These are phyloP conservation scores for Mollisia scopiformis DNA, from an alignment of 2,329 filamentous ascomycete genomes.

Conservation along the genomic window DNA sequence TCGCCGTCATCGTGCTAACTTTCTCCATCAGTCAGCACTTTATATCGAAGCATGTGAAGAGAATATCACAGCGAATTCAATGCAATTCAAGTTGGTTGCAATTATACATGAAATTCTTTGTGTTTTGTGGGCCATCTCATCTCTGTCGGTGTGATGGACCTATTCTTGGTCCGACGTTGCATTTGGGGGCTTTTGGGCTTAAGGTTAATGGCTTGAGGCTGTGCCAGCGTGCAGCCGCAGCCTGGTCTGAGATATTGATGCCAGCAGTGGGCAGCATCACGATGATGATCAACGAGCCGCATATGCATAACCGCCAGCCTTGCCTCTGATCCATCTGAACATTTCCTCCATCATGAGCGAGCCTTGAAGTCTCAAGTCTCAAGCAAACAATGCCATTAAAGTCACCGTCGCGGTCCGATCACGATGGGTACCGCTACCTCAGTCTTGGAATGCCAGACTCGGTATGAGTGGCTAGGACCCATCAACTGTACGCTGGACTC, in stretches of 20 bases:
- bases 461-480: conserved; percentile 5
- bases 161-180: neutral
- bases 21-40: neutral
- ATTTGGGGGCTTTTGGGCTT: neutral
- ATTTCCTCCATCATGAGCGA: neutral
- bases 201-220: neutral
- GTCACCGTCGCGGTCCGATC: neutral
- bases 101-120: neutral
- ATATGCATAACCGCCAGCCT: neutral
- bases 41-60: neutral
- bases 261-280: neutral
- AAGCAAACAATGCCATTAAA: neutral
- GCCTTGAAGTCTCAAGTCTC: conserved; percentile 2
- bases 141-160: neutral
- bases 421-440: conserved; percentile 8
- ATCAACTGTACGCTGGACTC: conserved; percentile 7
- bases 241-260: neutral
- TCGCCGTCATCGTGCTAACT: neutral
- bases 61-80: neutral
- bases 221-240: neutral
- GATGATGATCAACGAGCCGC: neutral
- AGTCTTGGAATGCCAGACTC: conserved; percentile 2
- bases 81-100: neutral
- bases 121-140: neutral
- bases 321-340: neutral